Conservation (phyloP, 306 rosid species). For the Vigna nakashimae region DNA sequence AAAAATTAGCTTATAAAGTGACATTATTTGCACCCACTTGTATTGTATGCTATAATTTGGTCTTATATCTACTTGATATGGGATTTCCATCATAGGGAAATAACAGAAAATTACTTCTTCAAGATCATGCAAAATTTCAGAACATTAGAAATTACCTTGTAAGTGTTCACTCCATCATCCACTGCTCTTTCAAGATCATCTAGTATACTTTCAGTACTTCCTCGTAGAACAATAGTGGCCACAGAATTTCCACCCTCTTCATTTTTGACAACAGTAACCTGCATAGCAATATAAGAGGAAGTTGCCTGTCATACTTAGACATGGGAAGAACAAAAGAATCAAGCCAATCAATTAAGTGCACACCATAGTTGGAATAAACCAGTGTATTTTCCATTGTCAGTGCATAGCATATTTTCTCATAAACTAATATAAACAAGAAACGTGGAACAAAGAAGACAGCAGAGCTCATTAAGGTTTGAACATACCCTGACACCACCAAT, state of each 20-base stretch:
- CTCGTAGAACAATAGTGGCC: constrained; percentile 76
- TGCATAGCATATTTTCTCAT: background rate
- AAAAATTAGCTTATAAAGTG: too few relatives aligned
- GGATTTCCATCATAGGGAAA: background rate
- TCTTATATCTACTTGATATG: too few relatives aligned
- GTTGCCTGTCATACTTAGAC: background rate
- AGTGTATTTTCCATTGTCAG: background rate
- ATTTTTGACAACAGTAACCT: constrained; percentile 78
- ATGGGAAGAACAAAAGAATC: background rate
- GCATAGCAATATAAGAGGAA: constrained; percentile 26
- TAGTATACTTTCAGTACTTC: constrained; percentile 85
- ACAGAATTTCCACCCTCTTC: constrained; percentile 93
- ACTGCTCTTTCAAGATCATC: constrained; percentile 97
- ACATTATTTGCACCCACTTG: too few relatives aligned
- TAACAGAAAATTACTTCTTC: background rate
- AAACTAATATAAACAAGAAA: constrained; percentile 4
- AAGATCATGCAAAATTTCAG: constrained; percentile 18
- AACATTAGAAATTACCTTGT: constrained; percentile 63
- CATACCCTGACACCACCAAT: constrained; percentile 95
- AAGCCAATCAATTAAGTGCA: background rate
- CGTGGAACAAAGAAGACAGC: constrained; percentile 21
- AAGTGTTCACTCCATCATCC: constrained; percentile 93
- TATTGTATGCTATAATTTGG: too few relatives aligned
- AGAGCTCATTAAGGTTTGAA: background rate
- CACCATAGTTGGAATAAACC: too few relatives aligned